Evolutionary conservation across 768 basidiomycete genomes (phyloP).

Genomic region (Dacryopinax primogenitus): DNA sequence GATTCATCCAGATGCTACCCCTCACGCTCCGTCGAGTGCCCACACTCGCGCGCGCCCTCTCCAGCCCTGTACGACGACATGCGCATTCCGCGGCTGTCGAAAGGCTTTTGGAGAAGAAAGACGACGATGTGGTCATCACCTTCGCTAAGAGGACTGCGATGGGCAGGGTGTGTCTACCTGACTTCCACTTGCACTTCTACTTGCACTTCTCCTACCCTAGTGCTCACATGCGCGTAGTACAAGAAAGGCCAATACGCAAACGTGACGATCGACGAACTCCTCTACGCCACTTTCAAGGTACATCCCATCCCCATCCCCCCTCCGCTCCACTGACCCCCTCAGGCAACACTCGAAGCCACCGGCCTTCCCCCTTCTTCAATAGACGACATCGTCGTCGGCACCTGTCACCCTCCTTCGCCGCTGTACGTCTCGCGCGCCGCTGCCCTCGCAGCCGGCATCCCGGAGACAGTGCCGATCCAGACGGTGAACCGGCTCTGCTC

Average conservation of each 20-base stretch:
- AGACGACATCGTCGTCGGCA: constrained; percentile 76
- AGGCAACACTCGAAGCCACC: constrained; percentile 58
- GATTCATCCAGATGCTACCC: too few species aligned
- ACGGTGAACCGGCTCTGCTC: constrained; percentile 90
- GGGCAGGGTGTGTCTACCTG: constrained; percentile 41
- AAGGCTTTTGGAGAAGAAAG: constrained; percentile 49
- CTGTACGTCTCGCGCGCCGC: constrained; percentile 75
- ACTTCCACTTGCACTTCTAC: neutral
- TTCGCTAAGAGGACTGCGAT: constrained; percentile 85
- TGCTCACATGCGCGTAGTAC: constrained; percentile 18
- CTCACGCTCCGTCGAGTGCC: neutral
- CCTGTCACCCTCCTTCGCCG: constrained; percentile 71
- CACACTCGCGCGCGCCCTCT: neutral
- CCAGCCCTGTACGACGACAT: neutral
- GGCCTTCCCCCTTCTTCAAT: constrained; percentile 56
- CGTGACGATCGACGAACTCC: constrained; percentile 70
- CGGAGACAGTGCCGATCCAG: constrained; percentile 71
- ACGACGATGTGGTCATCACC: constrained; percentile 80
- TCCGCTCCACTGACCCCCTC: neutral
- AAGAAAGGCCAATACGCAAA: constrained; percentile 92
- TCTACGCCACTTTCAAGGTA: constrained; percentile 71
- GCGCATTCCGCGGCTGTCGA: neutral
- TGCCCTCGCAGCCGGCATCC: constrained; percentile 79
- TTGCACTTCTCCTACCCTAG: neutral
- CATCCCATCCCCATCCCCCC: constrained; percentile 15